Evolutionary conservation across 2,329 filamentous ascomycete genomes (phyloP).

Genomic region (Ophiocordyceps camponoti-floridani): DNA sequence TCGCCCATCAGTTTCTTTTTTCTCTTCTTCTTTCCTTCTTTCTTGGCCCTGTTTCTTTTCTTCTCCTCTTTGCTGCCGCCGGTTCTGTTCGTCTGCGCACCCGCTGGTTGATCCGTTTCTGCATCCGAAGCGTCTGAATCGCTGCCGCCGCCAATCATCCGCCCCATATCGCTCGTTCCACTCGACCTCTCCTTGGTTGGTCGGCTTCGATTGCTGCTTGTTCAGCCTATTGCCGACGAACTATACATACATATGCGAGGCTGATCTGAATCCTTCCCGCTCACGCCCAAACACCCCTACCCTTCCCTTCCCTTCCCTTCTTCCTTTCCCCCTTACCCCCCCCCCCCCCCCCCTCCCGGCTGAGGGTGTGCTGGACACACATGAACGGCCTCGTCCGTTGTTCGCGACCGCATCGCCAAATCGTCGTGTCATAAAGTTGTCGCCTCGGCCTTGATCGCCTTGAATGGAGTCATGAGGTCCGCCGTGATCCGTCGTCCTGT

Average conservation of each 20-base stretch:
- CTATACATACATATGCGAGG: constrained; percentile 3
- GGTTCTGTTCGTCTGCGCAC: background rate
- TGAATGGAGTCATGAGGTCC: background rate
- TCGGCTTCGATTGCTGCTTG: background rate
- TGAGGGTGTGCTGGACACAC: constrained; percentile 3
- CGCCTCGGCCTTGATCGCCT: background rate
- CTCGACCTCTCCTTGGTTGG: background rate
- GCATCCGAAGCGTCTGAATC: background rate
- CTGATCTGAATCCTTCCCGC: constrained; percentile 1
- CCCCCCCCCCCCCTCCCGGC: background rate
- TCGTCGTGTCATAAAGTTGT: background rate
- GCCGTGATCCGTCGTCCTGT: background rate
- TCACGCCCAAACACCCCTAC: background rate
- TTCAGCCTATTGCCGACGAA: constrained; percentile 2
- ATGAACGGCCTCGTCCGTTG: background rate
- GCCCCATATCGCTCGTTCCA: background rate
- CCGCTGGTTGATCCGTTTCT: background rate
- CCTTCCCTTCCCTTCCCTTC: background rate
- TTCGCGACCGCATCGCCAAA: constrained; percentile 1
- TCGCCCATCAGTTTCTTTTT: background rate
- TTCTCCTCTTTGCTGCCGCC: too few species aligned
- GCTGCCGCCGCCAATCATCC: background rate
- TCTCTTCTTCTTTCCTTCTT: background rate
- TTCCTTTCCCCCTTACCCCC: background rate
- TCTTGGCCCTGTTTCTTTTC: too few species aligned